A percentile compares a stretch with the other conserved stretches of the same genome.
phyloP scores from a whole-genome alignment of 371 early-diverging fungal species.

The Sporodiniella umbellata region DNA sequence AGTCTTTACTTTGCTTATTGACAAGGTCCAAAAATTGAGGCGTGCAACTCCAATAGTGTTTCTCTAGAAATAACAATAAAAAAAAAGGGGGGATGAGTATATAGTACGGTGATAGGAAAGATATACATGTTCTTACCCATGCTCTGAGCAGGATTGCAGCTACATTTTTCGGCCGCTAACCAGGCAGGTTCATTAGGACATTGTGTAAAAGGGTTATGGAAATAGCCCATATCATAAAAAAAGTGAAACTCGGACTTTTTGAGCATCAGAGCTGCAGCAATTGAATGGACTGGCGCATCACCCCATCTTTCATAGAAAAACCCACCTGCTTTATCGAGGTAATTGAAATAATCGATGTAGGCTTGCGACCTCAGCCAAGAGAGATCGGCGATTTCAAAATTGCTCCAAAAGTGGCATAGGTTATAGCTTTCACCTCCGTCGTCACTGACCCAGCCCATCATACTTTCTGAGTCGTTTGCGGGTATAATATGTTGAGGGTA shows the following conservation, averaged over 20 bases:
- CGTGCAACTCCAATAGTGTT: slow-evolving; percentile 28
- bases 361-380: slow-evolving; percentile 70
- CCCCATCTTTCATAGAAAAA: slow-evolving; percentile 98
- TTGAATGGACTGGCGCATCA: slow-evolving; percentile 95
- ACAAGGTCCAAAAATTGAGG: slow-evolving; percentile 23
- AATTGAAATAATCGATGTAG: slow-evolving; percentile 69
- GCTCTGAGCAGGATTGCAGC: slow-evolving; percentile 52
- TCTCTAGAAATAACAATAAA: no score
- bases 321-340: slow-evolving; percentile 82
- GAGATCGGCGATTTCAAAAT: slow-evolving; percentile 92
- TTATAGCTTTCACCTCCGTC: slow-evolving; percentile 54
- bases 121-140: slow-evolving; percentile 38
- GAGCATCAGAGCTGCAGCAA: slow-evolving; percentile 86
- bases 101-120: background rate
- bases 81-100: no score
- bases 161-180: slow-evolving; percentile 51
- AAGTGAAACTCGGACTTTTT: slow-evolving; percentile 80
- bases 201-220: slow-evolving; percentile 66
- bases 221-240: slow-evolving; percentile 91
- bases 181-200: slow-evolving; percentile 64
- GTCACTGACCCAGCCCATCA: slow-evolving; percentile 34
- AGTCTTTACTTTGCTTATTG: slow-evolving; percentile 18
- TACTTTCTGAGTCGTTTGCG: slow-evolving; percentile 24
- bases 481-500: slow-evolving; percentile 46
- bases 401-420: slow-evolving; percentile 95